Conservation (phyloP, 257 asterid species). For the Primulina tabacum region DNA sequence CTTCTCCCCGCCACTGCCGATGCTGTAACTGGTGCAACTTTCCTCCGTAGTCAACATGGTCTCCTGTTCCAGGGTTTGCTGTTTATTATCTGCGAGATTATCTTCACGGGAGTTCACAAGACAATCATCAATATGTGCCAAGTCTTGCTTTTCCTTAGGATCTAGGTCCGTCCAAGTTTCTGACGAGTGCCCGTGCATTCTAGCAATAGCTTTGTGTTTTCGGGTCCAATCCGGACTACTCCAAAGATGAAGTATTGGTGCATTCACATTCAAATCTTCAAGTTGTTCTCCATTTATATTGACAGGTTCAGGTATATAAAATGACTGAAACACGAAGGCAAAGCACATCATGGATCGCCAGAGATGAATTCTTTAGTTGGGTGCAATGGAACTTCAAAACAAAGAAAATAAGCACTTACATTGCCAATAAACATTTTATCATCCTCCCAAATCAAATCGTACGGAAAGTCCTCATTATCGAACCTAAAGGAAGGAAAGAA, state of each 20-base stretch:
- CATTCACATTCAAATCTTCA: slow-evolving; percentile 70
- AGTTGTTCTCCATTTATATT: slow-evolving; percentile 62
- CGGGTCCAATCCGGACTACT: slow-evolving; percentile 63
- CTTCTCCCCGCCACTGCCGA: slow-evolving; percentile 28
- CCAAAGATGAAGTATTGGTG: slow-evolving; percentile 85
- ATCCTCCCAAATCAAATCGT: slow-evolving; percentile 83
- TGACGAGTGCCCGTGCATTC: slow-evolving; percentile 49
- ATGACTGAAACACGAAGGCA: slow-evolving; percentile 52
- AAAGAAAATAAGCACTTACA: slow-evolving; percentile 36
- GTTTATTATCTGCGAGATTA: slow-evolving; percentile 20
- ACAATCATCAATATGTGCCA: slow-evolving; percentile 21
- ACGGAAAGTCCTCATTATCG: slow-evolving; percentile 46
- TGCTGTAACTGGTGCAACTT: slow-evolving; percentile 14
- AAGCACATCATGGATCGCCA: slow-evolving; percentile 1
- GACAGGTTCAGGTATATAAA: slow-evolving; percentile 86
- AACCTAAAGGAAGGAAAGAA: slow-evolving; percentile 45
- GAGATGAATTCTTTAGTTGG: not conserved
- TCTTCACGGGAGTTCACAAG: slow-evolving; percentile 21
- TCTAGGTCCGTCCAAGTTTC: slow-evolving; percentile 25
- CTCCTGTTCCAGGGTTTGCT: slow-evolving; percentile 28
- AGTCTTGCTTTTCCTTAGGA: slow-evolving; percentile 19
- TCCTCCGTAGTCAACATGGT: slow-evolving; percentile 25
- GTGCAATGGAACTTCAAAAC: not conserved
- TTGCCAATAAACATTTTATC: slow-evolving; percentile 63
- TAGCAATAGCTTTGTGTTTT: slow-evolving; percentile 66